Percentiles rank a stretch among this genome's conserved stretches.
Evolutionary conservation across 2,329 filamentous ascomycete genomes (phyloP).

Genomic region (Talaromyces rugulosus): DNA sequence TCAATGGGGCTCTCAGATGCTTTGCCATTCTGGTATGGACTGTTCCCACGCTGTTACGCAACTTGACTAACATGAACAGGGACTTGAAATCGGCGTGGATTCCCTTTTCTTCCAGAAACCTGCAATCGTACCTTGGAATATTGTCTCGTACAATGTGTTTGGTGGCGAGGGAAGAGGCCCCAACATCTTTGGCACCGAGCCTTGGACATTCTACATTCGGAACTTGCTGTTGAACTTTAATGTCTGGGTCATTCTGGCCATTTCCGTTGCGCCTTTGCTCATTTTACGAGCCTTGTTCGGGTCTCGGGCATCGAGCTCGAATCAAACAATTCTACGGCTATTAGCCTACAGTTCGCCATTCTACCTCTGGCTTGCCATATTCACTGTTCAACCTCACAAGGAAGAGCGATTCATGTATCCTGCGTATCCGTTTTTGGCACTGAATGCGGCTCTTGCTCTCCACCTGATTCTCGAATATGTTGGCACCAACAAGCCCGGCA

Average conservation of each 20-base stretch:
- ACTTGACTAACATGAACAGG: constrained; percentile 44
- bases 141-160: constrained; percentile 93
- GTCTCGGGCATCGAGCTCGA: constrained; percentile 53
- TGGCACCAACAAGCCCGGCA: constrained; percentile 64
- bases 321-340: constrained; percentile 68
- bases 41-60: not conserved
- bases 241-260: constrained; percentile 79
- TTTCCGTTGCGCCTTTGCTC: constrained; percentile 71
- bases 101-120: constrained; percentile 79
- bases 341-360: constrained; percentile 78
- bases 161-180: constrained; percentile 72
- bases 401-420: constrained; percentile 99
- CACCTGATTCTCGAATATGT: constrained; percentile 75
- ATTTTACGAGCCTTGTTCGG: constrained; percentile 66
- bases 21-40: constrained; percentile 63
- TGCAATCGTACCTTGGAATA: constrained; percentile 80
- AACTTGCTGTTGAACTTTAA: constrained; percentile 95
- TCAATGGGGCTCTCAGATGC: constrained; percentile 64
- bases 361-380: constrained; percentile 91
- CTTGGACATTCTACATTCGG: constrained; percentile 93
- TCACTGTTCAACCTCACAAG: constrained; percentile 90
- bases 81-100: constrained; percentile 67
- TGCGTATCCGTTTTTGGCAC: constrained; percentile 80
- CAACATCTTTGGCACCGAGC: constrained; percentile 90
- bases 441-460: constrained; percentile 81